Conservation (phyloP, 148 eudicot genomes). For the Fagopyrum esculentum region DNA sequence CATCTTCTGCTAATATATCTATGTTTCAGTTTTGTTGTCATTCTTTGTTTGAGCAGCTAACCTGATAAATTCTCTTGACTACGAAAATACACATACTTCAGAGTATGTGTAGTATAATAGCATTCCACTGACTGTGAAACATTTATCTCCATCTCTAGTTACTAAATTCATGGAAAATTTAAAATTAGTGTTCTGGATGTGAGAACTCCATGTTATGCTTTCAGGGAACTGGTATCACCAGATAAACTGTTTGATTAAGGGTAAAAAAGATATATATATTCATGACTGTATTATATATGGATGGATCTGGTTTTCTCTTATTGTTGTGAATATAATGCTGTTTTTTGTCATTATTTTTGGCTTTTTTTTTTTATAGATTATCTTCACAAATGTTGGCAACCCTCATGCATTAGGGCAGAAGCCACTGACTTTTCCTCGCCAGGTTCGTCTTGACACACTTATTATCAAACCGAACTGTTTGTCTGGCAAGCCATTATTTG, state of each 20-base stretch:
- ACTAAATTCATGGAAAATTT: background rate
- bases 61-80: no score
- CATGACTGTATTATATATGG: background rate
- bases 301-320: background rate
- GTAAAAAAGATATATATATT: background rate
- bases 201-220: background rate
- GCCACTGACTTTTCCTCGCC: slow-evolving; percentile 94
- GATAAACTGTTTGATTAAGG: background rate
- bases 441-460: slow-evolving; percentile 36
- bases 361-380: slow-evolving; percentile 44
- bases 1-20: background rate
- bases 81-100: background rate
- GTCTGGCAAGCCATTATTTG: background rate
- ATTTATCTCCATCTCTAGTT: background rate
- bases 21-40: background rate
- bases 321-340: background rate
- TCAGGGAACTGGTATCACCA: background rate
- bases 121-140: background rate
- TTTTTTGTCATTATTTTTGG: background rate
- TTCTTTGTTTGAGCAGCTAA: background rate
- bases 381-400: slow-evolving; percentile 97
- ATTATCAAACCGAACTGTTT: slow-evolving; percentile 5
- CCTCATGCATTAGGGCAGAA: slow-evolving; percentile 99
- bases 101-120: background rate
- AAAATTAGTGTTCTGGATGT: background rate